These are phyloP conservation scores for Xylariaceae sp. DNA, from an alignment of 2,329 filamentous ascomycete genomes.

Conservation along the genomic window DNA sequence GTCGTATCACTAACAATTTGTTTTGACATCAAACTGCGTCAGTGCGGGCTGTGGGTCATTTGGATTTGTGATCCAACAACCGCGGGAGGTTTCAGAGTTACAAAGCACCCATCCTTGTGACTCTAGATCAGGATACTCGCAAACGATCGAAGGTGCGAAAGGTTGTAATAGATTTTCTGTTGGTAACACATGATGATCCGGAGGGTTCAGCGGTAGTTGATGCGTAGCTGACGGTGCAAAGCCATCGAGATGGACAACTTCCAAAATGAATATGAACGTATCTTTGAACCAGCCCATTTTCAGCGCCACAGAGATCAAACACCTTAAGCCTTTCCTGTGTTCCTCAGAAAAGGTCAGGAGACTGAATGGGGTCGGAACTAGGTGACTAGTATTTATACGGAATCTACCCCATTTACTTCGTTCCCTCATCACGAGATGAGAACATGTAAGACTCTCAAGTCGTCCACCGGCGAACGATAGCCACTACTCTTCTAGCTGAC, in stretches of 20 bases:
- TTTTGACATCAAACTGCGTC: conserved; percentile 15
- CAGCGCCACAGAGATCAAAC: not conserved
- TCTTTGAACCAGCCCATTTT: conserved; percentile 17
- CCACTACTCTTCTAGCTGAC: too few relatives aligned
- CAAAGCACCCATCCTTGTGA: conserved; percentile 17
- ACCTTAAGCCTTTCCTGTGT: too few relatives aligned
- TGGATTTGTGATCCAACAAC: conserved; percentile 19
- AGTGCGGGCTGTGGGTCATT: conserved; percentile 8
- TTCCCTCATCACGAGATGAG: too few relatives aligned
- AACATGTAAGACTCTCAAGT: too few relatives aligned
- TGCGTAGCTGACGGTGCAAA: conserved; percentile 3
- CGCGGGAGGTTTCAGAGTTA: conserved; percentile 14
- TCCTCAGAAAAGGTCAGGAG: not conserved
- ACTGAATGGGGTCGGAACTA: not conserved
- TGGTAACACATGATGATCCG: not conserved
- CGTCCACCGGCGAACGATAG: too few relatives aligned
- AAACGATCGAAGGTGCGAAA: conserved; percentile 10
- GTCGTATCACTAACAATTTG: conserved; percentile 12
- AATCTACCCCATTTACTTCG: too few relatives aligned
- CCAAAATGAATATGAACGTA: conserved; percentile 14
- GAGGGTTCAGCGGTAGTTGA: conserved; percentile 12
- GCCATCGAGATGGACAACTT: conserved; percentile 10
- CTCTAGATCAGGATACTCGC: conserved; percentile 17
- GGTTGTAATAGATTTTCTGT: not conserved
- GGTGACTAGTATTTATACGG: too few relatives aligned